Evolutionary conservation across 1,284 basidiomycete genomes (phyloP), one percentile per base, ranked within the genome.

Genomic region (Ganoderma sinense): DNA sequence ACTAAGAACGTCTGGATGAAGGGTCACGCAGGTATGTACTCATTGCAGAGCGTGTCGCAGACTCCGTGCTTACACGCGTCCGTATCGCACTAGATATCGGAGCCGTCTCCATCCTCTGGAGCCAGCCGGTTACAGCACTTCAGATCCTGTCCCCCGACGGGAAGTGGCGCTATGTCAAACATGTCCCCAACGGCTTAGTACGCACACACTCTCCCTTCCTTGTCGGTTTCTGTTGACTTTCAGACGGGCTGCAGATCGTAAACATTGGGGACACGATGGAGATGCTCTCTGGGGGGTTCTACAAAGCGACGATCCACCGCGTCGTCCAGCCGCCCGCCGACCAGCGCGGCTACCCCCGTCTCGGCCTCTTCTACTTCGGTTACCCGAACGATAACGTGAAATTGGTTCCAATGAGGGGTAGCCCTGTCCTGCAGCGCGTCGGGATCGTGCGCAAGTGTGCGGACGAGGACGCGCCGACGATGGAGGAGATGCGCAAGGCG

Each of bases 1-100:
- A 82, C 87, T 0, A 86, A 86, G 64, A 82, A 86, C 59, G 86
- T 89, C n/a, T 89, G 87, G 88, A 77, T 89, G 23, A 89, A 89
- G 74, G 88, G 88, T 0, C 61, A 68, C 56, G 65, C 71, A 6
- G 70, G 70, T 71, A 29, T 11, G 45, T 6, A 41, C 5, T 13
- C 10, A 8, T n/a, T 1, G 14, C 20, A 3, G 16, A n/a, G 8
- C 53, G 10, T 18, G 5, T 7, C 48, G 41, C 26, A 14, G 18
- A 20, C 18, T 20, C 16, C 0, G 16, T 45, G 14, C 43, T 45
- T 18, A 45, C 43, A 0, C 43, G 43, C 43, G 16, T 18, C 18
- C 6, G 43, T 33, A 18, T 3, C 18, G 43, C 4, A 20, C 18
- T 18, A 89, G 89, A 90, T 74, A 83, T 87, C 68, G 87, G 86